These are phyloP conservation scores for Corinectria fuckeliana DNA, from an alignment of 2,329 filamentous ascomycete species.

Conservation along the genomic window DNA sequence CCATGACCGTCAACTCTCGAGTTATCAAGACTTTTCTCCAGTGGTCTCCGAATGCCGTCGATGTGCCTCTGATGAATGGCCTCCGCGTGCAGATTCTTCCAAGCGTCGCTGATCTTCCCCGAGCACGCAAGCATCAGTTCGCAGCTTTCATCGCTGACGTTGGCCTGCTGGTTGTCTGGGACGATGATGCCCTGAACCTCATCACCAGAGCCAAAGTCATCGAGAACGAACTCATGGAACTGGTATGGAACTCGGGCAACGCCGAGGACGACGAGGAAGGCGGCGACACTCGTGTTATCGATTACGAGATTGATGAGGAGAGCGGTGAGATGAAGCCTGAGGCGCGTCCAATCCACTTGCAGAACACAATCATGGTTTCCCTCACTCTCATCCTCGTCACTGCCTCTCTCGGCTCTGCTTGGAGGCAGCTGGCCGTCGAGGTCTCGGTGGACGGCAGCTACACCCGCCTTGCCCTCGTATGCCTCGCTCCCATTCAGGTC, in stretches of 20 bases:
- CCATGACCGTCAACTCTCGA: conserved; percentile 81
- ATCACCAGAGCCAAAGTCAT: conserved; percentile 73
- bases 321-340: conserved; percentile 71
- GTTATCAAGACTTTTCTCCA: conserved; percentile 80
- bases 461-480: conserved; percentile 68
- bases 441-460: conserved; percentile 69
- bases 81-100: conserved; percentile 79
- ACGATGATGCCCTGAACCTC: conserved; percentile 77
- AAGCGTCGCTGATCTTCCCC: conserved; percentile 71
- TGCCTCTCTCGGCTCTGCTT: conserved; percentile 72
- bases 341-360: conserved; percentile 69
- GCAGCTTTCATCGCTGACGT: conserved; percentile 79
- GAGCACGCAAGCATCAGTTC: conserved; percentile 79
- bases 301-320: conserved; percentile 72
- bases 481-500: conserved; percentile 72
- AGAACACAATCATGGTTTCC: conserved; percentile 73
- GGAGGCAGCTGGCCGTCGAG: conserved; percentile 72
- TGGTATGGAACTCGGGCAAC: conserved; percentile 72
- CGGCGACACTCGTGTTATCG: conserved; percentile 56
- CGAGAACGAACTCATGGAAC: conserved; percentile 77
- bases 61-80: conserved; percentile 78
- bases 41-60: conserved; percentile 74
- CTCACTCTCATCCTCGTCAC: conserved; percentile 71
- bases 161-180: conserved; percentile 79
- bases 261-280: conserved; percentile 59